Percentiles rank a stretch among this genome's conserved stretches.
phyloP scores from a whole-genome alignment of 805 yeast genomes.

The Candida sakaeoensis region DNA sequence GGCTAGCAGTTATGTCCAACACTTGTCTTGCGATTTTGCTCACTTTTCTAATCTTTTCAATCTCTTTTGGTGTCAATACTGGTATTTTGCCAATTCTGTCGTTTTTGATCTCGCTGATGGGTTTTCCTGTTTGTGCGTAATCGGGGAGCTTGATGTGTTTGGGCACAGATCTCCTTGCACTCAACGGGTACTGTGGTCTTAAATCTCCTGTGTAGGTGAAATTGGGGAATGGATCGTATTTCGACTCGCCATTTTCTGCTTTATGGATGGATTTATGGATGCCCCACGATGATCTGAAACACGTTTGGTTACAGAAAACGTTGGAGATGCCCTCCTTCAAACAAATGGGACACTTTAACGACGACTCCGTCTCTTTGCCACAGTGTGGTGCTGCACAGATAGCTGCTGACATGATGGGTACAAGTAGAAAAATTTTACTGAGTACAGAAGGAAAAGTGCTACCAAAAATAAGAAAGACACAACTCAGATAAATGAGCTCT shows the following conservation, averaged over 20 bases:
- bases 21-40: conserved; percentile 79
- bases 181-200: conserved; percentile 77
- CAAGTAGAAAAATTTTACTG: too few relatives aligned
- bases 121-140: conserved; percentile 77
- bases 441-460: too few relatives aligned
- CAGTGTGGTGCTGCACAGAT: conserved; percentile 78
- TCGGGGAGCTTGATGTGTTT: conserved; percentile 73
- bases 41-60: conserved; percentile 72
- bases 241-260: conserved; percentile 45
- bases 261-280: conserved; percentile 74
- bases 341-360: conserved; percentile 88
- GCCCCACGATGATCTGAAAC: conserved; percentile 72
- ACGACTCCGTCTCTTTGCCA: conserved; percentile 73
- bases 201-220: conserved; percentile 70
- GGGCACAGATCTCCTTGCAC: conserved; percentile 70
- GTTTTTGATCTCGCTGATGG: conserved; percentile 69
- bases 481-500: too few relatives aligned
- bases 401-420: conserved; percentile 15
- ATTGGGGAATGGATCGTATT: conserved; percentile 85
- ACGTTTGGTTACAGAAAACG: conserved; percentile 76
- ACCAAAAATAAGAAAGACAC: too few relatives aligned
- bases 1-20: conserved; percentile 83
- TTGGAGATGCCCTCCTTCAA: conserved; percentile 61
- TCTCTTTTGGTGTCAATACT: conserved; percentile 60
- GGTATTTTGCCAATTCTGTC: conserved; percentile 67